Evolutionary conservation across 2,329 filamentous ascomycete genomes (phyloP), one percentile per base, ranked within the genome.

Genomic region (Trichoderma koningiopsis): DNA sequence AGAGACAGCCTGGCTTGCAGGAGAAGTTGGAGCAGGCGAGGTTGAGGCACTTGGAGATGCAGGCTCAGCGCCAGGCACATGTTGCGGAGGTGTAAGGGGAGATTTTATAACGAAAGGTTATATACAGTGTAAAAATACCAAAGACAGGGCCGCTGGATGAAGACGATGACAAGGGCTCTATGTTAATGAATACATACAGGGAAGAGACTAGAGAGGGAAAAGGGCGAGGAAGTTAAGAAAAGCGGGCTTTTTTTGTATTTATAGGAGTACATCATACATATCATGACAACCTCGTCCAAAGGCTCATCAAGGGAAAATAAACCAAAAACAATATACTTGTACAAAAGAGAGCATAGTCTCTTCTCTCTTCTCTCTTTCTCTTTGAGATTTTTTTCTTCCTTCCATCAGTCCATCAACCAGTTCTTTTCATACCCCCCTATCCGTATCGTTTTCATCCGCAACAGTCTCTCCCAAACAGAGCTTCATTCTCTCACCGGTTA

Each of bases 41-140:
- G 74, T 75, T 78, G 76, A 78, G 76, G 72, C 87, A 89, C 73
- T 65, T 88, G 73, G 81, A 85, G 78, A 79, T 89, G 71, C 88
- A 88, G 83, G 78, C 81, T 75, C 76, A 83, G 76, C 81, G 81
- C 73, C 77, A 82, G 72, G 71, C 73, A 16, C 73, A 73, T 66
- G 69, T 75, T 68, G 68, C 65, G 13, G 71, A 70, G 4, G 53
- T 72, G 70, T 73, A 73, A 71, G n/a, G 3, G 57, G 33, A 11
- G 4, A 3, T 35, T 19, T 22, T 52, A 27, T 22, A n/a, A 29
- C 29, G 27, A 43, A n/a, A 7, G 66, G 66, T 49, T 22, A 56
- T 16, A 57, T 5, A 57, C 33, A 33, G 33, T 33, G 35, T 29
- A 37, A 68, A 68, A 19, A 59, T 22, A 53, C 40, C 40, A n/a